phyloP scores from a whole-genome alignment of 805 yeast species.

The Deakozyma indianensis region DNA sequence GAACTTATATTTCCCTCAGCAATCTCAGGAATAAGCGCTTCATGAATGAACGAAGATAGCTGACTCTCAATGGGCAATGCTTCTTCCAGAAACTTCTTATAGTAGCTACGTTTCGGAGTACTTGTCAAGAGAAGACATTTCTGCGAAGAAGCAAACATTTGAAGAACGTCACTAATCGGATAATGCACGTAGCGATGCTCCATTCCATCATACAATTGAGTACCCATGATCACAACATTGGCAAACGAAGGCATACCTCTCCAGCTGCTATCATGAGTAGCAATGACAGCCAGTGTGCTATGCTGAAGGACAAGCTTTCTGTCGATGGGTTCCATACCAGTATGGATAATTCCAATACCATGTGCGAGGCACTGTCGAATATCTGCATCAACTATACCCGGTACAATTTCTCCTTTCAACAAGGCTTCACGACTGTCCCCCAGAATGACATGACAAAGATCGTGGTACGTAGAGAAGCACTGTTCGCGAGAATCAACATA shows the following conservation, averaged over 20 bases:
- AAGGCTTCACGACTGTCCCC: slow-evolving; percentile 32
- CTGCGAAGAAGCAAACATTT: slow-evolving; percentile 18
- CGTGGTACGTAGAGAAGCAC: slow-evolving; percentile 37
- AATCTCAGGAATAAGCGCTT: slow-evolving; percentile 61
- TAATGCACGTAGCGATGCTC: slow-evolving; percentile 63
- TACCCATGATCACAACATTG: slow-evolving; percentile 51
- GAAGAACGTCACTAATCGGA: slow-evolving; percentile 35
- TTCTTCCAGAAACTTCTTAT: slow-evolving; percentile 54
- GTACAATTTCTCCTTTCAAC: slow-evolving; percentile 17
- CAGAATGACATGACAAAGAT: slow-evolving; percentile 28
- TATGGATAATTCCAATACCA: slow-evolving; percentile 55
- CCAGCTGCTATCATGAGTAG: slow-evolving; percentile 41
- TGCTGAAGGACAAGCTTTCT: slow-evolving; percentile 34
- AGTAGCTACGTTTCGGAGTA: slow-evolving; percentile 41
- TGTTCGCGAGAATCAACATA: slow-evolving; percentile 45
- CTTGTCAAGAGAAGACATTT: slow-evolving; percentile 43
- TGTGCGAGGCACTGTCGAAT: slow-evolving; percentile 23
- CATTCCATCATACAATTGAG: slow-evolving; percentile 55
- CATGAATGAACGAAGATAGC: slow-evolving; percentile 43
- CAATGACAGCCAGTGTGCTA: slow-evolving; percentile 42
- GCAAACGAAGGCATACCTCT: slow-evolving; percentile 12
- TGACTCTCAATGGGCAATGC: slow-evolving; percentile 78
- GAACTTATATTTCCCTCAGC: slow-evolving; percentile 44
- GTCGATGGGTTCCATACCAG: slow-evolving; percentile 44
- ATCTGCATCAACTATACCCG: background rate